Evolutionary conservation across 2,329 filamentous ascomycete species (phyloP).

Genomic region (Ampelomyces quisqualis): DNA sequence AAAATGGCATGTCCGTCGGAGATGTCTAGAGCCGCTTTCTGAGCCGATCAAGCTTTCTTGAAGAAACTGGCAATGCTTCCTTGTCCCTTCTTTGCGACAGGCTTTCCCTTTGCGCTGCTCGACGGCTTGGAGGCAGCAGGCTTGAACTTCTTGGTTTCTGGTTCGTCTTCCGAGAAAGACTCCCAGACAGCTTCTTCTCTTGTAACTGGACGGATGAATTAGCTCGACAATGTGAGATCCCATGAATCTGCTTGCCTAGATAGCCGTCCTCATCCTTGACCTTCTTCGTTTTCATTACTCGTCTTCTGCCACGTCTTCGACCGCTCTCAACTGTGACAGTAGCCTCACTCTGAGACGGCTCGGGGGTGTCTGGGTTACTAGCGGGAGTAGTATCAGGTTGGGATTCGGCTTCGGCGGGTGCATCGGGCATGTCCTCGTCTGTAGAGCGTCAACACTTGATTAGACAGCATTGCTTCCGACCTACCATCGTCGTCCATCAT

Average conservation of each 20-base stretch:
- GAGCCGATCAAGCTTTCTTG: constrained; percentile 62
- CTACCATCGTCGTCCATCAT: constrained; percentile 74
- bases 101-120: constrained; percentile 56
- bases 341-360: constrained; percentile 28
- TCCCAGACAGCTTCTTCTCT: constrained; percentile 85
- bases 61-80: constrained; percentile 94
- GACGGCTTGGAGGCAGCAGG: constrained; percentile 33
- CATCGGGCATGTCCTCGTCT: constrained; percentile 62
- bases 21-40: too few species aligned
- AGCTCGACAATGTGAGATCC: constrained; percentile 10
- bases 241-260: constrained; percentile 62
- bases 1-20: background rate
- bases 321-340: constrained; percentile 59
- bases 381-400: constrained; percentile 40
- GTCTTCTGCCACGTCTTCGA: constrained; percentile 72
- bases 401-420: constrained; percentile 43
- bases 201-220: constrained; percentile 66
- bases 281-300: constrained; percentile 84
- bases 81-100: constrained; percentile 55
- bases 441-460: too few species aligned
- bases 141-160: constrained; percentile 59
- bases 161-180: constrained; percentile 88
- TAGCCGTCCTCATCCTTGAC: constrained; percentile 88
- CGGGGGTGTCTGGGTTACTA: constrained; percentile 19
- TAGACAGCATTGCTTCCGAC: too few species aligned